Percentiles rank a stretch among this genome's conserved stretches.
Evolutionary conservation across 805 yeast genomes (phyloP).

Genomic region (Priceomyces medius): DNA sequence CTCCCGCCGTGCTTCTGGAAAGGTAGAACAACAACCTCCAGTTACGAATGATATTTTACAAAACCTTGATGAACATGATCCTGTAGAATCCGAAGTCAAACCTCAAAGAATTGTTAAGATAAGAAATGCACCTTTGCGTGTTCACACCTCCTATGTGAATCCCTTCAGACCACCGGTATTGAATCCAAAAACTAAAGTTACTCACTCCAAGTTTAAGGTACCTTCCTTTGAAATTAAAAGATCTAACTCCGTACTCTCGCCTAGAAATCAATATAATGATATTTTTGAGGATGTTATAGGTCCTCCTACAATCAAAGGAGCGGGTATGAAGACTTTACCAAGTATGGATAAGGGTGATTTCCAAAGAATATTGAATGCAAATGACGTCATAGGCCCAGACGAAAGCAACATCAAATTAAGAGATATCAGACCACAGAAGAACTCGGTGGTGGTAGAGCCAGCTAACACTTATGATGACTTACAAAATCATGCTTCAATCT

Average conservation of each 20-base stretch:
- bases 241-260: conserved; percentile 32
- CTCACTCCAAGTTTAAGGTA: conserved; percentile 32
- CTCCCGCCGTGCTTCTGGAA: conserved; percentile 6
- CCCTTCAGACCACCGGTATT: conserved; percentile 5
- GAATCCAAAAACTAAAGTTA: neutral
- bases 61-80: conserved; percentile 18
- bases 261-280: conserved; percentile 39
- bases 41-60: conserved; percentile 29
- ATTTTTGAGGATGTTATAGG: conserved; percentile 29
- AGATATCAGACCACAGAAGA: conserved; percentile 19
- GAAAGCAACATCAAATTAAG: conserved; percentile 35
- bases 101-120: conserved; percentile 8
- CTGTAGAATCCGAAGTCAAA: conserved; percentile 10
- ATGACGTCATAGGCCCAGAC: conserved; percentile 39
- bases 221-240: conserved; percentile 45
- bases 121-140: neutral
- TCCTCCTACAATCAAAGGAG: conserved; percentile 41
- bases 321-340: conserved; percentile 49
- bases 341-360: conserved; percentile 49
- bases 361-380: conserved; percentile 37
- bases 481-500: conserved; percentile 35
- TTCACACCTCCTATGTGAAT: neutral
- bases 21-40: conserved; percentile 23
- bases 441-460: conserved; percentile 27
- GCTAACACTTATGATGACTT: conserved; percentile 24